A percentile compares a stretch with the other conserved stretches of the same genome.
phyloP scores from a whole-genome alignment of 225 moss, liverwort and hornwort genomes.

The Antitrichia curtipendula region DNA sequence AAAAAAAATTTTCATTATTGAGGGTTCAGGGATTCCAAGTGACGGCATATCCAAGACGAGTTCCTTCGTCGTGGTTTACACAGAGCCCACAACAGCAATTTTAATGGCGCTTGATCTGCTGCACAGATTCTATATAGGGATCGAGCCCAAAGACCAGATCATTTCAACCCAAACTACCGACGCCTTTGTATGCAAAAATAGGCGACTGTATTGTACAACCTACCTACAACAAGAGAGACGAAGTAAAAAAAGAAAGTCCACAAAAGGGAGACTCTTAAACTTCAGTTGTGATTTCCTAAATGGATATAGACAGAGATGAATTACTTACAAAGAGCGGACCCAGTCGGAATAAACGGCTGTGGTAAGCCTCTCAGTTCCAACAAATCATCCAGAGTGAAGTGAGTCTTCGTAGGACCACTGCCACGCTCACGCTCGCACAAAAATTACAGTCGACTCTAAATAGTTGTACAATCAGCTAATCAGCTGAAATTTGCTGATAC shows the following conservation, averaged over 20 bases:
- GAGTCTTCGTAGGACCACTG: slow-evolving; percentile 1
- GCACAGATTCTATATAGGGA: not conserved
- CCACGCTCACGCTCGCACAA: slow-evolving; percentile 2
- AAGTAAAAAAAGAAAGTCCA: not conserved
- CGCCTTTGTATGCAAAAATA: not conserved
- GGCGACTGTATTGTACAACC: not conserved
- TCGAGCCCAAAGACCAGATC: not conserved
- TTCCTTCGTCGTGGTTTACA: not conserved
- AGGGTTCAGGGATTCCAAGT: not conserved
- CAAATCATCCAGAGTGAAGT: slow-evolving; percentile 9
- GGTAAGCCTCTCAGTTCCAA: not conserved
- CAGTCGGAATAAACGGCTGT: not conserved
- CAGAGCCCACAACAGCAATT: not conserved
- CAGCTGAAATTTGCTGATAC: slow-evolving; percentile 35
- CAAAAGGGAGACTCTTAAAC: not conserved
- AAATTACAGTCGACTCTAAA: slow-evolving; percentile 8
- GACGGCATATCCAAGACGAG: not conserved
- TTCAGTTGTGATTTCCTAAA: not conserved
- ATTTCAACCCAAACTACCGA: not conserved
- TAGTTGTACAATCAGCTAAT: slow-evolving; percentile 23
- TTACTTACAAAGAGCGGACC: slow-evolving; percentile 27
- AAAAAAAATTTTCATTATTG: not conserved
- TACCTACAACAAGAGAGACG: not conserved
- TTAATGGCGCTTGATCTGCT: slow-evolving; percentile 1
- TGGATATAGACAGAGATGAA: not conserved